Evolutionary conservation across 1,284 basidiomycete genomes (phyloP), one percentile per base, ranked within the genome.

Genomic region (Ustilago loliicola): DNA sequence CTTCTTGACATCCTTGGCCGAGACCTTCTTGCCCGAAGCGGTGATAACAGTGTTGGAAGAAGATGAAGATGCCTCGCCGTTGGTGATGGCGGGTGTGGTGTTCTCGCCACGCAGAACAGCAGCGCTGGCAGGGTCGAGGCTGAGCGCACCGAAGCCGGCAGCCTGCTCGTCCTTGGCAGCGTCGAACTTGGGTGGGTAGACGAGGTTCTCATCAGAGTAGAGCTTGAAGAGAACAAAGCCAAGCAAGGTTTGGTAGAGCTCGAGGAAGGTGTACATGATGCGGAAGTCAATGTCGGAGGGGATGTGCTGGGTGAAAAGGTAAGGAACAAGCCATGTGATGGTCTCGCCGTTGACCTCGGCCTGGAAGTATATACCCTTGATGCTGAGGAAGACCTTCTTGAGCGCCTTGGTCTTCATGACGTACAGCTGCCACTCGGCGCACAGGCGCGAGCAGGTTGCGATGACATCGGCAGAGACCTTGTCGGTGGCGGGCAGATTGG

Each of bases 341-440:
- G 90, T 92, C 88, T 99, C 94, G 78, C 95, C 96, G 89, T 94
- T 91, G 32, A 98, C 90, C 85, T 97, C 94, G 15, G 94, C 95
- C 88, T 99, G 96, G 88, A 97, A 98, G 88, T 99, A 99, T 67
- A 99, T 91, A 53, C 97, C 97, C 88, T 99, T 99, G 88, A 99
- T 98, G 58, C 95, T 96, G 66, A 99, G 89, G 88, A 99, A 99
- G 34, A 93, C 91, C 88, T 98, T 98, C 69, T 93, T 91, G 47
- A 99, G 89, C 10, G 93, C 90, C 80, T 90, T 90, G 1, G 94
- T 92, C 84, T 94, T 93, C 91, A 98, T 95, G 56, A 97, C 90
- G 88, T 96, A 99, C 47, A 98, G 89, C 87, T 98, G 94, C 87
- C 87, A 88, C 63, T 88, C 87, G 58, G 87, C 85, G 48, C 80